A percentile compares a stretch with the other conserved stretches of the same genome.
These are phyloP conservation scores for Termitomyces sp. DNA, from an alignment of 768 basidiomycete species.

Conservation along the genomic window DNA sequence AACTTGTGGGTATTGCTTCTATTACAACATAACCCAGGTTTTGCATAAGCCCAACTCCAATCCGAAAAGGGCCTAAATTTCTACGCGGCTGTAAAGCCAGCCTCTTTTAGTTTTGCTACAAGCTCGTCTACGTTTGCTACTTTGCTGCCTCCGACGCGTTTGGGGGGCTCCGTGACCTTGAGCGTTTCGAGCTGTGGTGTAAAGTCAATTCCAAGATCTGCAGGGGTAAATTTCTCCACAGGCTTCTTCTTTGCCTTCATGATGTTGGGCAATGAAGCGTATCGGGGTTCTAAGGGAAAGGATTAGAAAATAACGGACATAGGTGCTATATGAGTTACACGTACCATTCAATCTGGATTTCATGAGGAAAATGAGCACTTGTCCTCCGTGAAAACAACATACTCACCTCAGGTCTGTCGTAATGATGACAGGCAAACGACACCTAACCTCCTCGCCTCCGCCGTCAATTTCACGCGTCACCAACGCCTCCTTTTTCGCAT, in stretches of 20 bases:
- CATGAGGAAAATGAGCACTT: not conserved
- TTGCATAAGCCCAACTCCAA: too few species aligned
- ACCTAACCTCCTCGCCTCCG: conserved; percentile 79
- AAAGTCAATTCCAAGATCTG: conserved; percentile 82
- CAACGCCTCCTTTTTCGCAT: conserved; percentile 54
- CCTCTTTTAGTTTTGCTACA: conserved; percentile 84
- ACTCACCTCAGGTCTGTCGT: conserved; percentile 91
- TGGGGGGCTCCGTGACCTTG: conserved; percentile 86
- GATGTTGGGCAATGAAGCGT: conserved; percentile 95
- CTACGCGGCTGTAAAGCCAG: conserved; percentile 53
- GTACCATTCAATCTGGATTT: conserved; percentile 66
- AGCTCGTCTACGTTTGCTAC: conserved; percentile 89
- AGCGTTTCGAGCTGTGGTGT: conserved; percentile 80
- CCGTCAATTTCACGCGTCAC: conserved; percentile 95
- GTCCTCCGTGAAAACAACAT: not conserved
- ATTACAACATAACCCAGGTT: too few species aligned
- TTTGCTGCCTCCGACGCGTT: conserved; percentile 89
- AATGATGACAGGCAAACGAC: conserved; percentile 77
- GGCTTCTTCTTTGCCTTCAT: conserved; percentile 99
- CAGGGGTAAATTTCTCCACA: conserved; percentile 74
- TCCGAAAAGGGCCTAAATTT: too few species aligned
- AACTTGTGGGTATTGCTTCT: too few species aligned
- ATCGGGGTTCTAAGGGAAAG: conserved; percentile 74
- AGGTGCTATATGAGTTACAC: conserved; percentile 4
- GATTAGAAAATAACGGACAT: not conserved